Evolutionary conservation across 495 filamentous ascomycete species (phyloP).

Genomic region (Alectoria sarmentosa): DNA sequence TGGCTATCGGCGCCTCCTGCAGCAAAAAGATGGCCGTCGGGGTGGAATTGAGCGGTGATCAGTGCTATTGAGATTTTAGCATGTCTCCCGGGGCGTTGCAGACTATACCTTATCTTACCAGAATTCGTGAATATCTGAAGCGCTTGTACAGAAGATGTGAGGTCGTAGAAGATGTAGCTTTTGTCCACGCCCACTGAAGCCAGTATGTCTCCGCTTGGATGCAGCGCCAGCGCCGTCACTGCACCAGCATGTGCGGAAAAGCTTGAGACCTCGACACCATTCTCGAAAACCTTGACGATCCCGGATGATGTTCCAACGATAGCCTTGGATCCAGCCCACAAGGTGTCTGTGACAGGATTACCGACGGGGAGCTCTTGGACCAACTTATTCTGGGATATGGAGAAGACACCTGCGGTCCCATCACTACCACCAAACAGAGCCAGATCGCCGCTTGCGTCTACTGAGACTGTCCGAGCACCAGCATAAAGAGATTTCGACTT

Average conservation of each 20-base stretch:
- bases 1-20: constrained; percentile 67
- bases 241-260: constrained; percentile 76
- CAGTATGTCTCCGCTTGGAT: constrained; percentile 77
- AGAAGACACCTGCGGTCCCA: constrained; percentile 73
- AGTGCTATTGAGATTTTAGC: constrained; percentile 54
- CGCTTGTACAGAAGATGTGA: constrained; percentile 55
- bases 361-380: constrained; percentile 57
- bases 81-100: not conserved
- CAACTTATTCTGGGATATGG: constrained; percentile 61
- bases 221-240: constrained; percentile 67
- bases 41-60: constrained; percentile 79
- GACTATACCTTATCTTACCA: constrained; percentile 49
- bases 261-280: constrained; percentile 53
- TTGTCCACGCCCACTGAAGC: constrained; percentile 88
- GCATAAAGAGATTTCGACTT: constrained; percentile 57
- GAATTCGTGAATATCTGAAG: constrained; percentile 75
- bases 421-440: constrained; percentile 75
- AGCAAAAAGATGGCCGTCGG: constrained; percentile 90
- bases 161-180: constrained; percentile 86
- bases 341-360: constrained; percentile 67
- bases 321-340: constrained; percentile 67
- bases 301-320: constrained; percentile 72
- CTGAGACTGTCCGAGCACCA: constrained; percentile 56
- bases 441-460: constrained; percentile 58
- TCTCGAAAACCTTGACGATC: constrained; percentile 68